These are phyloP conservation scores for Metschnikowia amazonensis DNA, from an alignment of 805 yeast genomes.

Conservation along the genomic window DNA sequence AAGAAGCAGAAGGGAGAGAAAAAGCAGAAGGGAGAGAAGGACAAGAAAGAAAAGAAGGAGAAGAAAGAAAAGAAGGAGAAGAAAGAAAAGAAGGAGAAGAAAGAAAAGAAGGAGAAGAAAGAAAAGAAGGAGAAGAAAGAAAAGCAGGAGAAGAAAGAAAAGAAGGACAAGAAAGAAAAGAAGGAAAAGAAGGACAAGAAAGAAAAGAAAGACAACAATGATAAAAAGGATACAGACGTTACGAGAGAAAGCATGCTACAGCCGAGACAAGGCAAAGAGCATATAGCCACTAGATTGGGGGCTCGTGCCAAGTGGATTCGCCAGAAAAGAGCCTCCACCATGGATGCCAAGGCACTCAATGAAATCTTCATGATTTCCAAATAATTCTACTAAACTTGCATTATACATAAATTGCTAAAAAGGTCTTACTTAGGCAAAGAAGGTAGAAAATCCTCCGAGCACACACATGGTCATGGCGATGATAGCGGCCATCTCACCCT, in stretches of 20 bases:
- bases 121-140: slow-evolving; percentile 13
- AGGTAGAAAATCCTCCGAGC: slow-evolving; percentile 43
- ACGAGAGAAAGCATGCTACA: slow-evolving; percentile 25
- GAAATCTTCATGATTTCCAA: slow-evolving; percentile 87
- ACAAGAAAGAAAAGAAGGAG: slow-evolving; percentile 19
- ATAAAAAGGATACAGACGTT: slow-evolving; percentile 28
- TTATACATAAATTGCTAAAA: neutral
- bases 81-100: slow-evolving; percentile 5
- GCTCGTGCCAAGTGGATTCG: slow-evolving; percentile 84
- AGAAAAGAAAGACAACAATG: slow-evolving; percentile 15
- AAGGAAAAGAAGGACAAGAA: slow-evolving; percentile 20
- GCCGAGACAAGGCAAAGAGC: slow-evolving; percentile 17
- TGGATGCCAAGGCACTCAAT: slow-evolving; percentile 83
- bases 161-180: slow-evolving; percentile 6
- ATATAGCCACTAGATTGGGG: slow-evolving; percentile 40
- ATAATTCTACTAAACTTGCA: slow-evolving; percentile 15
- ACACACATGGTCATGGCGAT: slow-evolving; percentile 34
- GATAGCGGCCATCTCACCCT: slow-evolving; percentile 32
- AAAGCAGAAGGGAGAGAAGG: slow-evolving; percentile 3
- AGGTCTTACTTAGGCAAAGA: slow-evolving; percentile 21
- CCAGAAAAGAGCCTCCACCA: slow-evolving; percentile 87
- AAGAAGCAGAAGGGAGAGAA: slow-evolving; percentile 5
- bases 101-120: slow-evolving; percentile 4
- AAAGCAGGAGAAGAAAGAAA: slow-evolving; percentile 1
- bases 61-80: slow-evolving; percentile 23